Conservation (phyloP, 106 monocot species). For the Dendrobium huoshanense region DNA sequence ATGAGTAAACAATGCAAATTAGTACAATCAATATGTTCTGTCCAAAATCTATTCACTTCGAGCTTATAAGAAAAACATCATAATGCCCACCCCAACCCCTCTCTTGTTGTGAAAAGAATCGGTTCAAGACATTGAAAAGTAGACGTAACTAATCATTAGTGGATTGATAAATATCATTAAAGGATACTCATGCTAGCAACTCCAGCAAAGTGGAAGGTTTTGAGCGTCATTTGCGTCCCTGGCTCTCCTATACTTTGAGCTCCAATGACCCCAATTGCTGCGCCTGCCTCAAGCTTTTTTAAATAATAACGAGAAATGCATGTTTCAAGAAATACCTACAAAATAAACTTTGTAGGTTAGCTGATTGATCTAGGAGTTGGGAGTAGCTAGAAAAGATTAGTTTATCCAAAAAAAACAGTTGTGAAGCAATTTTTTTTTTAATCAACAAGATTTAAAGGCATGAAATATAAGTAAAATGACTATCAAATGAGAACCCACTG, state of each 20-base stretch:
- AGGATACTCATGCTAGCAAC: slow-evolving; percentile 99
- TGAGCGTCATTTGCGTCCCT: slow-evolving; percentile 98
- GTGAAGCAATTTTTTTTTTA: not conserved
- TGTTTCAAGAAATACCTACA: slow-evolving; percentile 83
- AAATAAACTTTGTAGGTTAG: not conserved
- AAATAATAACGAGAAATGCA: slow-evolving; percentile 80
- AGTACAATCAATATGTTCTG: no score
- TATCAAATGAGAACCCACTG: not conserved
- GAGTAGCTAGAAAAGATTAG: not conserved
- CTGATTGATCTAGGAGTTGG: not conserved
- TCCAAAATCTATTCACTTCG: not conserved
- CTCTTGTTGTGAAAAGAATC: not conserved
- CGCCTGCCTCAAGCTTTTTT: slow-evolving; percentile 85
- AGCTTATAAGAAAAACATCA: not conserved
- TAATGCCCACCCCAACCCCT: not conserved
- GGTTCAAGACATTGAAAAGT: not conserved
- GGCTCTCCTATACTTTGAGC: slow-evolving; percentile 99
- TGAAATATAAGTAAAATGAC: not conserved
- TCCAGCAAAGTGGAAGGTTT: slow-evolving; percentile 99
- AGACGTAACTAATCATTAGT: not conserved
- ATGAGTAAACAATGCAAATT: no score
- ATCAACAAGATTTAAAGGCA: not conserved
- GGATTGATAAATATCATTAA: not conserved
- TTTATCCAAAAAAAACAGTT: not conserved
- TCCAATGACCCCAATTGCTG: slow-evolving; percentile 85